Conservation (phyloP, 495 filamentous ascomycete genomes). For the Astrocystis sublimbata region DNA sequence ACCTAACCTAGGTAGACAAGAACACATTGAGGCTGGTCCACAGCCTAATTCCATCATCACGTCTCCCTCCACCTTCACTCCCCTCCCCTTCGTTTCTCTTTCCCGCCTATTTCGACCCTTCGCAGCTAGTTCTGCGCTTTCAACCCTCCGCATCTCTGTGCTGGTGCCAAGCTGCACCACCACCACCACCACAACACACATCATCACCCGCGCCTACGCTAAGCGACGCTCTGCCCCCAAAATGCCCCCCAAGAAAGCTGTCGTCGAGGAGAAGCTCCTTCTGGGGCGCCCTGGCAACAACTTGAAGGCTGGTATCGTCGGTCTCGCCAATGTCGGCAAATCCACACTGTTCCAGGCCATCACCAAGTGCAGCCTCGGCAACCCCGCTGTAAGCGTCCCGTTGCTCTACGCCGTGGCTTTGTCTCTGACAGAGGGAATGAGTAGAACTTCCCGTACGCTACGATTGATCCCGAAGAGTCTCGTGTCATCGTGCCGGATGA, state of each 20-base stretch:
- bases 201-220: slow-evolving; percentile 52
- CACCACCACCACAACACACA: slow-evolving; percentile 45
- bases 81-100: slow-evolving; percentile 56
- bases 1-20: too few relatives aligned
- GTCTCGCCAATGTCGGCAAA: slow-evolving; percentile 98
- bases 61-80: slow-evolving; percentile 45
- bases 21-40: slow-evolving; percentile 29
- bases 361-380: slow-evolving; percentile 95
- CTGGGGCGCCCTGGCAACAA: slow-evolving; percentile 96
- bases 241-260: slow-evolving; percentile 79
- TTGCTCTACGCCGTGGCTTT: slow-evolving; percentile 18
- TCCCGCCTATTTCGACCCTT: slow-evolving; percentile 49
- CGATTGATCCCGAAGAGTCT: slow-evolving; percentile 98
- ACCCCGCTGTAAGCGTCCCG: slow-evolving; percentile 74
- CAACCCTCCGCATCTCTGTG: slow-evolving; percentile 15
- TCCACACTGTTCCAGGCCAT: slow-evolving; percentile 99
- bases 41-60: slow-evolving; percentile 44
- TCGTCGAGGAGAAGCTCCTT: slow-evolving; percentile 74
- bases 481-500: slow-evolving; percentile 97
- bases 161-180: slow-evolving; percentile 48
- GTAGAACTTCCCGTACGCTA: slow-evolving; percentile 98
- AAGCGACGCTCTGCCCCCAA: slow-evolving; percentile 47
- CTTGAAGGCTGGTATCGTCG: slow-evolving; percentile 99
- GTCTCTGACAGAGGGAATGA: slow-evolving; percentile 17
- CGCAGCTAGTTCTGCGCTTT: slow-evolving; percentile 66